Percentiles rank a stretch among this genome's conserved stretches.
These are phyloP conservation scores for Leucoagaricus sp. DNA, from an alignment of 1,284 basidiomycete genomes.

Conservation along the genomic window DNA sequence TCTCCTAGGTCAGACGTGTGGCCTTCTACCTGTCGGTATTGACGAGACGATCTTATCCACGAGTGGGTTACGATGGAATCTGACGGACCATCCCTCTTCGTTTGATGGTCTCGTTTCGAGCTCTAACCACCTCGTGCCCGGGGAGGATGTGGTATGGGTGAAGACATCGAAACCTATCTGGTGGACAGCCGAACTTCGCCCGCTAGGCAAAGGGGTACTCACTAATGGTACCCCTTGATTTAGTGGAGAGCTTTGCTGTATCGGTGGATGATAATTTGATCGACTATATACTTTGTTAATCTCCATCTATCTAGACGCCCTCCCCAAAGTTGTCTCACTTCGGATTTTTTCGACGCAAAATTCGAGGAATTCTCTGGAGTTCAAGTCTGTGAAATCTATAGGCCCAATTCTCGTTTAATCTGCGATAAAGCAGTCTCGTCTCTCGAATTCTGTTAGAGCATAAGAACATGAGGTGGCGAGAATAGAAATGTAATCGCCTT, in stretches of 20 bases:
- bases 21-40: constrained; percentile 88
- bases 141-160: constrained; percentile 63
- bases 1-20: constrained; percentile 86
- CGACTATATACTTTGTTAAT: no score
- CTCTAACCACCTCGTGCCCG: constrained; percentile 84
- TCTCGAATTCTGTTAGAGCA: constrained; percentile 44
- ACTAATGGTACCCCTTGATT: neutral
- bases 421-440: constrained; percentile 39
- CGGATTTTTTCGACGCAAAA: neutral
- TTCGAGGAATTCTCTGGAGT: no score
- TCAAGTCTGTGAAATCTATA: constrained; percentile 8
- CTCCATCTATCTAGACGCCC: no score
- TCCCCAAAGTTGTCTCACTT: no score
- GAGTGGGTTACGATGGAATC: constrained; percentile 87
- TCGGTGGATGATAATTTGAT: neutral
- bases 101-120: constrained; percentile 87
- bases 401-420: constrained; percentile 37
- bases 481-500: constrained; percentile 55
- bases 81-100: constrained; percentile 67
- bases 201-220: constrained; percentile 8
- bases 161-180: constrained; percentile 83
- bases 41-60: constrained; percentile 78
- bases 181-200: constrained; percentile 79
- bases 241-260: no score
- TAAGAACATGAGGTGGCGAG: neutral